Evolutionary conservation across 768 basidiomycete genomes (phyloP), one percentile per base, ranked within the genome.

Genomic region (Clavaria fumosa): DNA sequence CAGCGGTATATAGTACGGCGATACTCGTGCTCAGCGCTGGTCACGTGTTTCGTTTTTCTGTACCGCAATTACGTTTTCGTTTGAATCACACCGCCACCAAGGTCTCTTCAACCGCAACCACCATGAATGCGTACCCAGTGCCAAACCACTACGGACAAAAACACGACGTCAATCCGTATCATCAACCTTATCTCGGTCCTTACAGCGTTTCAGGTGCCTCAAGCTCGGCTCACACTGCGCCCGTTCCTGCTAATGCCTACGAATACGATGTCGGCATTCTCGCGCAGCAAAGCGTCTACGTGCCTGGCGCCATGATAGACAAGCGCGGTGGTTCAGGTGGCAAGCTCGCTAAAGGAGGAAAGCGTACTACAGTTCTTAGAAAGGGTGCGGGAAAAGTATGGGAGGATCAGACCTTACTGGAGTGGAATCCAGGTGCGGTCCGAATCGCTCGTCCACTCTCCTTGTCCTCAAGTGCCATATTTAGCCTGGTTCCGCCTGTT

Each of bases 401-500:
- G 95, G 95, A 99, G 56, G 95, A 99, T 55, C 88, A 88, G 59
- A 95, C 89, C 3, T 63, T 99, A 39, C 59, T 96, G 10, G 95
- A 99, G 49, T 99, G 95, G 95, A 95, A 88, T 61, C 83, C 93
- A 37, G 75, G 91, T 95, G 52, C 47, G 84, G 15, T 21, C n/a
- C 24, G 17, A 5, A 18, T 37, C 11, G 23, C 42, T 23, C 23
- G 32, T 44, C 39, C 28, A 47, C 45, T 47, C 21, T 49, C 1
- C 30, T 31, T 28, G 30, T 39, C 5, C n/a, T n/a, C n/a, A n/a
- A n/a, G n/a, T n/a, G n/a, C n/a, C n/a, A n/a, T n/a, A n/a, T n/a
- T n/a, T 41, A 93, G 90, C 85, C 10, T 96, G 91, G 91, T 99
- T 93, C 62, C 75, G 95, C 20, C 62, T 99, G 28, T 99, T 99